These are phyloP conservation scores for Termitomyces sp. DNA, from an alignment of 768 basidiomycete genomes.

Conservation along the genomic window DNA sequence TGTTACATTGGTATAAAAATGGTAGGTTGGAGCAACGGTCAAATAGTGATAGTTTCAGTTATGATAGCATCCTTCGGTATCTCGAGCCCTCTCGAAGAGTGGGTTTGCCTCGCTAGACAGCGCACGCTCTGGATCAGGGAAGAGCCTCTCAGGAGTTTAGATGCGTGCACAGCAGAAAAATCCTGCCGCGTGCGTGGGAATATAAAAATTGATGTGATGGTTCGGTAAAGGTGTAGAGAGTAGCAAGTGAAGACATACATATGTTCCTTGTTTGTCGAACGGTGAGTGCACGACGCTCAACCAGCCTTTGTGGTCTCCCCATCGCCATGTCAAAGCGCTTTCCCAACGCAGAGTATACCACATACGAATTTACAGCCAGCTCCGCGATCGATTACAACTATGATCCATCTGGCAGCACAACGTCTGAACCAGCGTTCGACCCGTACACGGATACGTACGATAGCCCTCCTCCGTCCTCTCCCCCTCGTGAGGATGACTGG, in stretches of 20 bases:
- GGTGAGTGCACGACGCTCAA: not conserved
- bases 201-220: not conserved
- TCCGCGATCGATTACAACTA: constrained; percentile 21
- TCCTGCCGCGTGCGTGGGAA: not conserved
- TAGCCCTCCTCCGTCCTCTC: not conserved
- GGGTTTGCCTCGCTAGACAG: too few species aligned
- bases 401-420: constrained; percentile 15
- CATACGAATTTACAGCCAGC: constrained; percentile 10
- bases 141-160: too few species aligned
- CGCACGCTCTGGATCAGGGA: too few species aligned
- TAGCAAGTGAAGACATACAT: not conserved
- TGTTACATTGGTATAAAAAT: too few species aligned
- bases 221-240: not conserved
- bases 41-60: too few species aligned
- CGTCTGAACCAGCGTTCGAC: constrained; percentile 10
- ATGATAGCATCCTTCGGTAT: too few species aligned
- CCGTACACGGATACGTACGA: constrained; percentile 15
- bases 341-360: not conserved
- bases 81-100: too few species aligned
- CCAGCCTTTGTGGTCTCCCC: not conserved
- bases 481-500: not conserved
- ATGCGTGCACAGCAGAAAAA: too few species aligned
- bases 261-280: not conserved
- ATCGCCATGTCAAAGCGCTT: not conserved
- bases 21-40: too few species aligned